A percentile compares a stretch with the other conserved stretches of the same genome.
phyloP scores from a whole-genome alignment of 1,284 basidiomycete genomes.

The Jaminaea rosea region DNA sequence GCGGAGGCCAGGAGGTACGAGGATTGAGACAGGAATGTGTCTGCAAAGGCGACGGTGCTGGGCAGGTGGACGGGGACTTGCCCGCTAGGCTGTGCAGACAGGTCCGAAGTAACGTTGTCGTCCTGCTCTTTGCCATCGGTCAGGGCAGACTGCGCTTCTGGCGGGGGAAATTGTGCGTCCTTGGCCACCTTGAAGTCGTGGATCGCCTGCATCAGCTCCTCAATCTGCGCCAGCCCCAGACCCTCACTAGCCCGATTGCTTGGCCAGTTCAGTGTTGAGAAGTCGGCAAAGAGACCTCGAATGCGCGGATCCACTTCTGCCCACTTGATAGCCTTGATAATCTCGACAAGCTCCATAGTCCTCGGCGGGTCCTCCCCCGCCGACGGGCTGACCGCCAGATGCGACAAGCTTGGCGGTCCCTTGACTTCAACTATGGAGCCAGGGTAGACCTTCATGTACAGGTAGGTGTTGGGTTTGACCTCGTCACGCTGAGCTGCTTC shows the following conservation, averaged over 20 bases:
- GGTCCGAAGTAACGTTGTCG: background rate
- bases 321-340: conserved; percentile 47
- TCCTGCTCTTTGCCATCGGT: conserved; percentile 7
- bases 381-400: conserved; percentile 18
- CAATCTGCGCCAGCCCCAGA: conserved; percentile 49
- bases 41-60: conserved; percentile 48
- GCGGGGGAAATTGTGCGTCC: conserved; percentile 24
- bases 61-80: conserved; percentile 3
- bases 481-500: conserved; percentile 8
- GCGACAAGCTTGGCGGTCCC: conserved; percentile 16
- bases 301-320: conserved; percentile 47
- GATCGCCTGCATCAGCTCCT: conserved; percentile 49
- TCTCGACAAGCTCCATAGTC: conserved; percentile 48
- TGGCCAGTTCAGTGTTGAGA: conserved; percentile 46
- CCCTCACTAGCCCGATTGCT: conserved; percentile 32
- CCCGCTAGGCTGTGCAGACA: too few relatives aligned
- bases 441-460: conserved; percentile 44
- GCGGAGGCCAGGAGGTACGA: conserved; percentile 46
- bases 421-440: conserved; percentile 41
- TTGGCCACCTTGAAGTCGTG: conserved; percentile 48
- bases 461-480: conserved; percentile 35
- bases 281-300: conserved; percentile 49
- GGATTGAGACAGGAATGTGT: conserved; percentile 48
- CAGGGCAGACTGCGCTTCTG: conserved; percentile 16
- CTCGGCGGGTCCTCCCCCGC: conserved; percentile 25